Conservation (phyloP, 345 rosid genomes). For the Acer saccharum region DNA sequence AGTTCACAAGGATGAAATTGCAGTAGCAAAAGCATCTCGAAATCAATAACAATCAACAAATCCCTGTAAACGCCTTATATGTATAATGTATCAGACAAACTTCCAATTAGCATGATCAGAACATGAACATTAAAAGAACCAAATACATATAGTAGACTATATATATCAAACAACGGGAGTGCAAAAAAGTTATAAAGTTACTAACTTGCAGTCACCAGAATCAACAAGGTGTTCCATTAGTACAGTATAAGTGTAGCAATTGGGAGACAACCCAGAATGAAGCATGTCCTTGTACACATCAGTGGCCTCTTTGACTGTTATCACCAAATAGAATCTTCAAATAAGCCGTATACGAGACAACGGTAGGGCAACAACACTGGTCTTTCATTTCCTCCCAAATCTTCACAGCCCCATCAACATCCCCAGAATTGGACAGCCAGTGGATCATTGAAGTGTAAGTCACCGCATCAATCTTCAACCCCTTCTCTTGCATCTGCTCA, state of each 20-base stretch:
- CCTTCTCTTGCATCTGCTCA: slow-evolving; percentile 61
- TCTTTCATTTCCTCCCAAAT: slow-evolving; percentile 77
- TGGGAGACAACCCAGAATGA: slow-evolving; percentile 56
- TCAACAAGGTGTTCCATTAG: slow-evolving; percentile 70
- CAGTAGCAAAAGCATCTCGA: not conserved
- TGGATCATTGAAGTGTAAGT: slow-evolving; percentile 82
- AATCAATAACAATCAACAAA: slow-evolving; percentile 3
- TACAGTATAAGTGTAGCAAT: slow-evolving; percentile 79
- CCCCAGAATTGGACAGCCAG: slow-evolving; percentile 71
- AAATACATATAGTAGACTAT: slow-evolving; percentile 16
- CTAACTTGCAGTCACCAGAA: slow-evolving; percentile 41
- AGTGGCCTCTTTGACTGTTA: slow-evolving; percentile 62
- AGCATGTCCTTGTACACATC: slow-evolving; percentile 76
- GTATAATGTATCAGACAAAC: not conserved
- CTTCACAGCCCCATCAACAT: slow-evolving; percentile 60
- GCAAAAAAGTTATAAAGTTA: slow-evolving; percentile 19
- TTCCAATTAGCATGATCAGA: not conserved
- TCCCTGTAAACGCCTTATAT: not conserved
- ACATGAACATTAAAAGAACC: not conserved
- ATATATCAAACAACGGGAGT: slow-evolving; percentile 33
- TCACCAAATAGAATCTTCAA: slow-evolving; percentile 74
- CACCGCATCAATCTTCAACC: slow-evolving; percentile 59
- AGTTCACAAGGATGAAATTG: too few species aligned
- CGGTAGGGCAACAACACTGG: slow-evolving; percentile 50
- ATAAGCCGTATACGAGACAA: slow-evolving; percentile 81